Evolutionary conservation across 441 rosid genomes (phyloP), one percentile per base, ranked within the genome.

Genomic region (Pelargonium citronellum): DNA sequence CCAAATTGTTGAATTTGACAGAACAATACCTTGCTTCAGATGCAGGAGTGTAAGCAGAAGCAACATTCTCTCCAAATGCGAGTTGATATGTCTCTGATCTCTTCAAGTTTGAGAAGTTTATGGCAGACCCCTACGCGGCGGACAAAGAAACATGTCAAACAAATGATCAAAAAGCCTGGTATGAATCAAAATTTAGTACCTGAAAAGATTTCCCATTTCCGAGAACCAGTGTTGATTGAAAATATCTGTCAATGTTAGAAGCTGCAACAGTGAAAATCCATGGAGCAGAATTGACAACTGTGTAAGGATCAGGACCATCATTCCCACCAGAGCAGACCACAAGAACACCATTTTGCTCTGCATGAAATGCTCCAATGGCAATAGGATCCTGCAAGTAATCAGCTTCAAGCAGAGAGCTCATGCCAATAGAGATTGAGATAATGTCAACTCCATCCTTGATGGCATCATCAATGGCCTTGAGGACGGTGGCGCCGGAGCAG

Each of bases 341-440:
- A 80, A 85, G 64, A 24, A 88, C 80, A 7, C 90, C 88, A 81
- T 51, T 83, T 70, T 86, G 82, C 58, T 83, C 78, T 0, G 97
- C 97, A 73, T 91, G 97, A 71, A 91, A 85, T n/a, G 97, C 86
- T 8, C 96, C 96, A 1, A 91, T 88, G 39, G 97, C 91, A 0
- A 91, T 88, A 0, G 96, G 95, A 47, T 90, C 97, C 30, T 68
- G 73, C 12, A 86, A 69, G 69, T 78, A 88, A 75, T 89, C 88
- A 10, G 79, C 13, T 58, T 77, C 76, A 46, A 73, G 71, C 8
- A 77, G 6, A 0, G 91, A 75, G 67, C 66, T 80, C 77, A 69
- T 66, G 64, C 97, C 97, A n/a, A 91, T 83, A 5, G 97, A 91
- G 62, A 91, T 80, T 0, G 97, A 91, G 68, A 91, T 83, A 7